A percentile compares a stretch with the other conserved stretches of the same genome.
These are phyloP conservation scores for Chrysanthemum makinoi DNA, from an alignment of 129 eudicot species.

Conservation along the genomic window DNA sequence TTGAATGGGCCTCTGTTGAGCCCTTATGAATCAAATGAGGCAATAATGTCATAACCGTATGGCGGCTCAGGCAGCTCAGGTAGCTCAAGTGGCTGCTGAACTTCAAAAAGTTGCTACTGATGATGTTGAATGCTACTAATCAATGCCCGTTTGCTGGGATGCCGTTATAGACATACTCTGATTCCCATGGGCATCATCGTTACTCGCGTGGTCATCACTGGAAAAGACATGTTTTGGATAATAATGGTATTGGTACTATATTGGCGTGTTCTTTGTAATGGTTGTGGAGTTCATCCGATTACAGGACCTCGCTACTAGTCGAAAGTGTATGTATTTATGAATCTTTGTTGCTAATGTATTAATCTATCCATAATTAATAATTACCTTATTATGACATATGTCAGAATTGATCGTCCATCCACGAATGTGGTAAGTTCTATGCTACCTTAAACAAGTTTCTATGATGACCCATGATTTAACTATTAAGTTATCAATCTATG, in stretches of 20 bases:
- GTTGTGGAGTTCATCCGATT: constrained; percentile 80
- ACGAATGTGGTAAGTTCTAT: no score
- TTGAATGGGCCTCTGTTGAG: not conserved
- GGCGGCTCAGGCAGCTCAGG: not conserved
- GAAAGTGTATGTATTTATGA: constrained; percentile 57
- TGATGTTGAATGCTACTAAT: constrained; percentile 15
- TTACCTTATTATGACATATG: not conserved
- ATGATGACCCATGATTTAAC: no score
- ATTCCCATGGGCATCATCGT: constrained; percentile 24
- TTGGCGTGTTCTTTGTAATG: constrained; percentile 86
- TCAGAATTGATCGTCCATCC: no score
- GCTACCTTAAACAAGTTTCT: no score
- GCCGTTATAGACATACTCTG: constrained; percentile 23
- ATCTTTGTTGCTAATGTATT: not conserved
- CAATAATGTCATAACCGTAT: constrained; percentile 1
- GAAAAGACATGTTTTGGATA: constrained; percentile 28
- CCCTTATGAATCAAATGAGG: constrained; percentile 15
- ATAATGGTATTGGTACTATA: constrained; percentile 34
- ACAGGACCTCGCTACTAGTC: constrained; percentile 85
- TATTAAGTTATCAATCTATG: no score
- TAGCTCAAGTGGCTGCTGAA: constrained; percentile 17
- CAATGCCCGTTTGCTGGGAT: constrained; percentile 54
- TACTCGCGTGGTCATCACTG: constrained; percentile 33
- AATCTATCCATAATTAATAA: not conserved
- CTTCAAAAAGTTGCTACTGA: not conserved